Percentiles rank a stretch among this genome's conserved stretches.
Conservation (phyloP, 2,329 filamentous ascomycete species). For the Alternaria conjuncta region DNA sequence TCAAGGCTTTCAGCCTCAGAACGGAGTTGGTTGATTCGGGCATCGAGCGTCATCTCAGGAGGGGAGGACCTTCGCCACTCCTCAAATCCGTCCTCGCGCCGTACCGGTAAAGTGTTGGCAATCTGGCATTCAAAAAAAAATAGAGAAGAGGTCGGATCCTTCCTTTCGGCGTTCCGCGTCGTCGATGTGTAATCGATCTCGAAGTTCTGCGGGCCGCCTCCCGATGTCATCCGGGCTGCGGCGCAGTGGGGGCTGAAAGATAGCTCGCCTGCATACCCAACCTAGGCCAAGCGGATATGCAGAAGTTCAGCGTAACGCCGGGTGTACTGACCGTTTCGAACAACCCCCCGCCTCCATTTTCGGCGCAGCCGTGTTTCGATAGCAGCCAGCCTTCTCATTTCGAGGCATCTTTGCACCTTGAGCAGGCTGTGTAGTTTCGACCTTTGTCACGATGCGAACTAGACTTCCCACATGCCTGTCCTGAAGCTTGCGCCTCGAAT, state of each 20-base stretch:
- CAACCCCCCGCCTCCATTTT: background rate
- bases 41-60: background rate
- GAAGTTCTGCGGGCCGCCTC: background rate
- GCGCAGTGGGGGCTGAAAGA: background rate
- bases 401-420: background rate
- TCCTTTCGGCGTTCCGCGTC: too few species aligned
- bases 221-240: background rate
- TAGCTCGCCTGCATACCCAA: background rate
- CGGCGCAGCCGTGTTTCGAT: background rate
- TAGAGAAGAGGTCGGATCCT: too few species aligned
- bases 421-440: background rate
- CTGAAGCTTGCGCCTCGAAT: background rate
- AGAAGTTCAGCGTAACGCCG: background rate
- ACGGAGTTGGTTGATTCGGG: background rate
- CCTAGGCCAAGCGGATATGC: slow-evolving; percentile 1
- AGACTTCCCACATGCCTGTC: background rate
- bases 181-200: background rate
- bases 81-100: background rate
- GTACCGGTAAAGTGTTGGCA: background rate
- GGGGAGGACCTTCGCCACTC: background rate
- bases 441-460: background rate
- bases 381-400: background rate
- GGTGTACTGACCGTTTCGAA: background rate
- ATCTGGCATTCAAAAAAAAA: background rate
- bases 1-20: background rate